phyloP scores from a whole-genome alignment of 805 yeast genomes.

The Candida easanensis region DNA sequence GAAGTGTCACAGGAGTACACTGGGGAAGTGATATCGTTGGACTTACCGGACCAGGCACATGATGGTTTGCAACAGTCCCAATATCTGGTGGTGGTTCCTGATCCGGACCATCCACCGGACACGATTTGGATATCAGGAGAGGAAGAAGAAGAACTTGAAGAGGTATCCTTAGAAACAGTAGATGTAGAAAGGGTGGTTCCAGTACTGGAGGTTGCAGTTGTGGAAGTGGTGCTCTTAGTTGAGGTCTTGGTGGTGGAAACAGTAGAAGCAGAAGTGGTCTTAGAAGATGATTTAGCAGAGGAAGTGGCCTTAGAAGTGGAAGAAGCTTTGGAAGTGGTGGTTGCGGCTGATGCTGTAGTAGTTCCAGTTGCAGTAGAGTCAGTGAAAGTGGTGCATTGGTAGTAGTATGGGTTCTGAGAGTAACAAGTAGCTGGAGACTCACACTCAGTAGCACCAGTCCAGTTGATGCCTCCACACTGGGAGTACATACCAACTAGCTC shows the following conservation, averaged over 20 bases:
- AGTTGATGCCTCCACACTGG: conserved; percentile 15
- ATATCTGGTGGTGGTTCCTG: conserved; percentile 14
- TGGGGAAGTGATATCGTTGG: conserved; percentile 7
- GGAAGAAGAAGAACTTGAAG: background rate
- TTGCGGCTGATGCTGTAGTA: background rate
- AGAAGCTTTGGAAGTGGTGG: conserved; percentile 2
- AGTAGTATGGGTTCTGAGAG: conserved; percentile 25
- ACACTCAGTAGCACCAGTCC: conserved; percentile 18
- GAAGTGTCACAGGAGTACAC: conserved; percentile 14
- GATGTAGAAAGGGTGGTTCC: background rate
- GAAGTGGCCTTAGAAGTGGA: too few relatives aligned
- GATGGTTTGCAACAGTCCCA: conserved; percentile 18
- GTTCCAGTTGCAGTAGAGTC: background rate
- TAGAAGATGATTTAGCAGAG: background rate
- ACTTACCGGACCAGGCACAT: conserved; percentile 14
- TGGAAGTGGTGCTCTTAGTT: background rate
- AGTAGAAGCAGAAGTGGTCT: conserved; percentile 1
- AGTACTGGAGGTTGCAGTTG: background rate
- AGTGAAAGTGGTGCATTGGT: conserved; percentile 23
- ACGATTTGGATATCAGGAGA: background rate
- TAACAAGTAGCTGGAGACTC: conserved; percentile 23
- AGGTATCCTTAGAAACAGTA: background rate
- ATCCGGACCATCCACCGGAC: conserved; percentile 14
- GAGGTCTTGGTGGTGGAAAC: background rate
- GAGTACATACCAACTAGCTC: conserved; percentile 8